Conservation (phyloP, 495 filamentous ascomycete genomes). For the Penicillium goetzii region DNA sequence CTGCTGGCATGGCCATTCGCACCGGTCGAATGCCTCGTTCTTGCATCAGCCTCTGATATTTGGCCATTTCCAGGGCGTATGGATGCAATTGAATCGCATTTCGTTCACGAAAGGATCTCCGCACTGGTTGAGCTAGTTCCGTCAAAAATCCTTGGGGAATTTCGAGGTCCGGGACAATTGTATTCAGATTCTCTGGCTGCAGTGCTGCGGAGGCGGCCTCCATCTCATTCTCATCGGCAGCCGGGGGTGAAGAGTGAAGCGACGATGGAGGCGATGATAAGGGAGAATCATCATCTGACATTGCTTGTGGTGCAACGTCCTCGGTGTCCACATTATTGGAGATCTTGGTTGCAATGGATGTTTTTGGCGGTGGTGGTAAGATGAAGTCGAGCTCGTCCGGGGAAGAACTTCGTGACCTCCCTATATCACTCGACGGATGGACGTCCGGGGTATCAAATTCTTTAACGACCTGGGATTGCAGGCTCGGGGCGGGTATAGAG, state of each 20-base stretch:
- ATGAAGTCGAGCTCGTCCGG: conserved; percentile 40
- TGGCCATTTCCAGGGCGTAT: conserved; percentile 69
- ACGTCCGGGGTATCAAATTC: not conserved
- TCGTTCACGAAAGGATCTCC: conserved; percentile 62
- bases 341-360: conserved; percentile 1
- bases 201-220: conserved; percentile 1
- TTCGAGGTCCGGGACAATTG: conserved; percentile 31
- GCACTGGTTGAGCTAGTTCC: conserved; percentile 37
- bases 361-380: conserved; percentile 19
- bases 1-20: conserved; percentile 45
- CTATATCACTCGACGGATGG: not conserved
- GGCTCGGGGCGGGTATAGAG: not conserved
- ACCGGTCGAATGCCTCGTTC: conserved; percentile 66
- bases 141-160: conserved; percentile 37
- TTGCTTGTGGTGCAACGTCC: conserved; percentile 1
- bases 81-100: conserved; percentile 79
- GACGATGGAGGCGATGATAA: conserved; percentile 49
- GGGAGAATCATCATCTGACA: conserved; percentile 41
- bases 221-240: conserved; percentile 11
- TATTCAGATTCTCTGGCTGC: not conserved
- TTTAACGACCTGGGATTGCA: not conserved
- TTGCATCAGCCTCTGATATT: conserved; percentile 63
- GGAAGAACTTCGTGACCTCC: conserved; percentile 27
- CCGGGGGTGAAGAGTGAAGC: conserved; percentile 21
- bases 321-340: not conserved